Evolutionary conservation across 73 alveolate genomes (phyloP).

Genomic region (Paraurostyla sp.): DNA sequence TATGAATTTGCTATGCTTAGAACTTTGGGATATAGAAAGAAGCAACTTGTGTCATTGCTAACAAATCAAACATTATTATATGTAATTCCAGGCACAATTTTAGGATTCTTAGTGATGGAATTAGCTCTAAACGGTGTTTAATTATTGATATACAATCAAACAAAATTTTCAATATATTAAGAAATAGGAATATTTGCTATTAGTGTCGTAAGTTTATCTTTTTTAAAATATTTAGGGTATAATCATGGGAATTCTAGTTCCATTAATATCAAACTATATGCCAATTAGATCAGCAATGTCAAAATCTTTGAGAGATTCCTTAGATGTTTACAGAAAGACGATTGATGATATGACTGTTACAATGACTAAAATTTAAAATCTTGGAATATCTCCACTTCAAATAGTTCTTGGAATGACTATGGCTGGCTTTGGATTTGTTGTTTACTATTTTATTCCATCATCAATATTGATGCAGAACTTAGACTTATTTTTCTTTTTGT

Average conservation of each 20-base stretch:
- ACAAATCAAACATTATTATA: constrained; percentile 68
- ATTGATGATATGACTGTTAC: constrained; percentile 75
- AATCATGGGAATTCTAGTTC: constrained; percentile 14
- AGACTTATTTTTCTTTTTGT: constrained; percentile 69
- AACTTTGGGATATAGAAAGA: constrained; percentile 72
- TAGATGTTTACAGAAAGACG: constrained; percentile 38
- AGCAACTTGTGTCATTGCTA: constrained; percentile 54
- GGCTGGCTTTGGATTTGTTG: constrained; percentile 72
- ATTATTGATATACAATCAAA: constrained; percentile 53
- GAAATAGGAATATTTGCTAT: constrained; percentile 68
- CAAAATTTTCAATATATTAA: constrained; percentile 68
- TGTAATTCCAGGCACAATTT: constrained; percentile 78
- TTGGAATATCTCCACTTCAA: constrained; percentile 76
- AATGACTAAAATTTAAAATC: constrained; percentile 74
- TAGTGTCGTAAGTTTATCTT: constrained; percentile 31
- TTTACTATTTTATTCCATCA: constrained; percentile 77
- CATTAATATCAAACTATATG: not conserved
- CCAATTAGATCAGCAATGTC: constrained; percentile 53
- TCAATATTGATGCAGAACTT: constrained; percentile 58
- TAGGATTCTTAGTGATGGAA: constrained; percentile 68
- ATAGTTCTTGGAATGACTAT: constrained; percentile 69
- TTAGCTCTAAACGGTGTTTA: not conserved
- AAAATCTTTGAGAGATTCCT: constrained; percentile 41
- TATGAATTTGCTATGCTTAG: constrained; percentile 82
- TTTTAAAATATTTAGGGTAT: constrained; percentile 18